Conservation (phyloP, 148 eudicot species). For the Euryodendron excelsum region DNA sequence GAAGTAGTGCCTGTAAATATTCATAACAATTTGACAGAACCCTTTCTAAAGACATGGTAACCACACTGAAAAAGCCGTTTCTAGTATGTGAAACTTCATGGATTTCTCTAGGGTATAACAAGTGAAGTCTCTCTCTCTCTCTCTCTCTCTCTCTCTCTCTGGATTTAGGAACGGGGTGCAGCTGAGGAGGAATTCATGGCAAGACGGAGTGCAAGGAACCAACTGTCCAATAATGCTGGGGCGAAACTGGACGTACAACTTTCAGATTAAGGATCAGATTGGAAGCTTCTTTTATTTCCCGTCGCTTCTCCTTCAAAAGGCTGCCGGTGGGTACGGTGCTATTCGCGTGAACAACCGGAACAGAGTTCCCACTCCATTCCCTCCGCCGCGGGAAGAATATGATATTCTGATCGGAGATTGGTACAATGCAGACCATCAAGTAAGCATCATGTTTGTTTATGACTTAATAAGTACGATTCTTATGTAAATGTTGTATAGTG, state of each 20-base stretch:
- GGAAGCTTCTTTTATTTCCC: conserved; percentile 33
- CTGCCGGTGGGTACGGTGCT: conserved; percentile 33
- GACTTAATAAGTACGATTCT: neutral
- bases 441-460: neutral
- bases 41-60: conserved; percentile 31
- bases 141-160: neutral
- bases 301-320: conserved; percentile 25
- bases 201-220: conserved; percentile 29
- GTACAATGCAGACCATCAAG: conserved; percentile 22
- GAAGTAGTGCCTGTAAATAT: conserved; percentile 20
- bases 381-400: conserved; percentile 18
- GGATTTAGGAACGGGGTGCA: conserved; percentile 33
- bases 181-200: conserved; percentile 29
- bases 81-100: no score
- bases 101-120: neutral
- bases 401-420: conserved; percentile 33
- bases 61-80: no score
- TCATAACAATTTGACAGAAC: conserved; percentile 28
- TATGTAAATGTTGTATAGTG: neutral
- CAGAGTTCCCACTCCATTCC: conserved; percentile 13
- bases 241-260: conserved; percentile 28
- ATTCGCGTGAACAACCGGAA: conserved; percentile 15
- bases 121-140: neutral
- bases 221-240: conserved; percentile 31
- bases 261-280: conserved; percentile 29